A percentile compares a stretch with the other conserved stretches of the same genome.
Evolutionary conservation across 2,329 filamentous ascomycete genomes (phyloP).

Genomic region (Furcasterigmium furcatum): DNA sequence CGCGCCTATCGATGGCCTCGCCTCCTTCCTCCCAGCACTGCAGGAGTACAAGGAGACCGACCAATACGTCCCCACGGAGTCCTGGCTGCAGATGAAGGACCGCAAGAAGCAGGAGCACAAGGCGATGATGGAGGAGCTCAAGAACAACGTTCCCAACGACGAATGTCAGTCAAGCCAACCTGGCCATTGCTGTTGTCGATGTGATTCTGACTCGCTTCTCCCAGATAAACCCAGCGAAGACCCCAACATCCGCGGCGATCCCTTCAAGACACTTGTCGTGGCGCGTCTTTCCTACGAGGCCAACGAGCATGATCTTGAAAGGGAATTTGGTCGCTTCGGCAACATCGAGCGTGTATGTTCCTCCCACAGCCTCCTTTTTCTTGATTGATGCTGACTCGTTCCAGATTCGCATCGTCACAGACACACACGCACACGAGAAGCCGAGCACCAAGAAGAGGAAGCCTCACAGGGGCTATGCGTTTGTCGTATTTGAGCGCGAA

Average conservation of each 20-base stretch:
- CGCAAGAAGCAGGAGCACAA: constrained; percentile 80
- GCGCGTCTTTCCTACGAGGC: constrained; percentile 86
- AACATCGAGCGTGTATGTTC: constrained; percentile 81
- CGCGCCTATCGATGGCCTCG: constrained; percentile 68
- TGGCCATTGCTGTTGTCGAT: not conserved
- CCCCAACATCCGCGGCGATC: constrained; percentile 84
- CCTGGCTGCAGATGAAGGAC: constrained; percentile 86
- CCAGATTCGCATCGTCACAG: constrained; percentile 83
- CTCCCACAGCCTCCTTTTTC: constrained; percentile 4
- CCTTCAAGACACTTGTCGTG: constrained; percentile 93
- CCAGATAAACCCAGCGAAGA: constrained; percentile 81
- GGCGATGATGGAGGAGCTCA: constrained; percentile 50
- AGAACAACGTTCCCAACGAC: not conserved
- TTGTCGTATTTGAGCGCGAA: constrained; percentile 94
- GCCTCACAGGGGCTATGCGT: constrained; percentile 86
- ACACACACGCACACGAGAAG: constrained; percentile 66
- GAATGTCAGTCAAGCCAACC: not conserved
- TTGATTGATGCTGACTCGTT: constrained; percentile 5
- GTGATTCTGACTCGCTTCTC: not conserved
- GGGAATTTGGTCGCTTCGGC: constrained; percentile 90
- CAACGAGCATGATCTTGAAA: constrained; percentile 84
- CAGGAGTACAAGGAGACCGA: constrained; percentile 76
- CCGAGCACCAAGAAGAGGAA: constrained; percentile 72
- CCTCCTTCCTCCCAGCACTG: constrained; percentile 69
- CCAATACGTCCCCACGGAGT: constrained; percentile 79